phyloP scores from a whole-genome alignment of 2,329 filamentous ascomycete species.

The Epichloe festucae region DNA sequence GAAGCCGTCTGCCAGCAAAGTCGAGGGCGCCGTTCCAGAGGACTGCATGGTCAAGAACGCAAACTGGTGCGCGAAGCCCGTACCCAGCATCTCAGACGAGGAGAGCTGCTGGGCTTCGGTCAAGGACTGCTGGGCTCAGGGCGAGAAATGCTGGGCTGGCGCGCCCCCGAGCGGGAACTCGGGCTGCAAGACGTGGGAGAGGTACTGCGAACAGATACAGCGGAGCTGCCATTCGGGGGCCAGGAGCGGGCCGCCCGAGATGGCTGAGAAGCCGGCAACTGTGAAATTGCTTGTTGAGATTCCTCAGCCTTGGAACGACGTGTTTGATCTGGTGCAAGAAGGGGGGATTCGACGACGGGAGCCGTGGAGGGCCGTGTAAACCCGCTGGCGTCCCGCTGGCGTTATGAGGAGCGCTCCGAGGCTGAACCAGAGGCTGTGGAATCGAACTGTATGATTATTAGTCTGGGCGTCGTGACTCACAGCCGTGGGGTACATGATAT shows the following conservation, averaged over 20 bases:
- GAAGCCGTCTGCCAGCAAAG: conserved; percentile 7
- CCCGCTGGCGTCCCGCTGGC: not conserved
- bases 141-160: conserved; percentile 42
- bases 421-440: too few relatives aligned
- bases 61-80: conserved; percentile 58
- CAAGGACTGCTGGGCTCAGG: conserved; percentile 45
- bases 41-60: conserved; percentile 51
- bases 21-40: conserved; percentile 37
- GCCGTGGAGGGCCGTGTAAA: not conserved
- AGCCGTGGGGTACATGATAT: too few relatives aligned
- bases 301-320: conserved; percentile 17
- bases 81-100: conserved; percentile 41
- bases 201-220: conserved; percentile 42
- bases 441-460: too few relatives aligned
- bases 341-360: not conserved
- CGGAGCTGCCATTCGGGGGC: conserved; percentile 27
- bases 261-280: conserved; percentile 22
- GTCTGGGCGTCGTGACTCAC: too few relatives aligned
- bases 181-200: conserved; percentile 49
- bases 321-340: not conserved
- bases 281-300: conserved; percentile 20
- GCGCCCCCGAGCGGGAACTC: conserved; percentile 46
- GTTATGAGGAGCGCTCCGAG: too few relatives aligned
- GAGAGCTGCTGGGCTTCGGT: conserved; percentile 46
- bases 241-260: conserved; percentile 35